Base-by-base conservation (phyloP, 2,329 filamentous ascomycete genomes). In the Herpotrichia juniperi region DNA sequence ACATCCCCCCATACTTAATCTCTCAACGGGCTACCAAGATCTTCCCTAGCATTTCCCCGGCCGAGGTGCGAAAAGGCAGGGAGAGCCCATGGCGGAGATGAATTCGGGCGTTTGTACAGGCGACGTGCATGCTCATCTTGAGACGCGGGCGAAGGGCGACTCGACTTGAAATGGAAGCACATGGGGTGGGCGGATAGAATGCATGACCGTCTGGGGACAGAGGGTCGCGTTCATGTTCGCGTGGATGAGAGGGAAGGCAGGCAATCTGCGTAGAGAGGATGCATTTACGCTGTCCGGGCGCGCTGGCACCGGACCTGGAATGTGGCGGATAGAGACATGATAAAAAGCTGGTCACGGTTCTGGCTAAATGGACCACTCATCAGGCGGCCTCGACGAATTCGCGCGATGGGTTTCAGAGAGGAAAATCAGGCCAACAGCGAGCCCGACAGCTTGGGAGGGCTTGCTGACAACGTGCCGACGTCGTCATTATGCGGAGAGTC, bases 11-110 rank as follows among this genome's bases (percentile, higher is more conserved):
- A n/a, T n/a, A n/a, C n/a, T n/a, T n/a, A n/a, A n/a, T n/a, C n/a
- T n/a, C n/a, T n/a, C n/a, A n/a, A n/a, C n/a, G n/a, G 10, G 21
- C 47, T 60, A 58, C 55, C 52, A 58, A 58, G 55, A 60, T 60
- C 53, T 22, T 26, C 52, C 43, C 57, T 31, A 48, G 32, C 51
- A n/a, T n/a, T 43, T 50, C 34, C 52, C 50, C 47, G 22, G 34
- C 25, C 40, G 32, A n/a, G 43, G 40, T 45, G 47, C 47, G 24
- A 21, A 17, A 24, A 3, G 37, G 47, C 47, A 40, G 42, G 48
- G 42, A 16, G 31, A 16, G 3, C 22, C 42, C 57, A 57, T 54
- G 49, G 51, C 26, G 45, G 2, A 48, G 31, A 59, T 51, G 53
- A 46, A 48, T 31, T 56, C 48, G 58, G 58, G 53, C 53, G 55